Evolutionary conservation across 345 rosid genomes (phyloP).

Genomic region (Eucalyptus rudis): DNA sequence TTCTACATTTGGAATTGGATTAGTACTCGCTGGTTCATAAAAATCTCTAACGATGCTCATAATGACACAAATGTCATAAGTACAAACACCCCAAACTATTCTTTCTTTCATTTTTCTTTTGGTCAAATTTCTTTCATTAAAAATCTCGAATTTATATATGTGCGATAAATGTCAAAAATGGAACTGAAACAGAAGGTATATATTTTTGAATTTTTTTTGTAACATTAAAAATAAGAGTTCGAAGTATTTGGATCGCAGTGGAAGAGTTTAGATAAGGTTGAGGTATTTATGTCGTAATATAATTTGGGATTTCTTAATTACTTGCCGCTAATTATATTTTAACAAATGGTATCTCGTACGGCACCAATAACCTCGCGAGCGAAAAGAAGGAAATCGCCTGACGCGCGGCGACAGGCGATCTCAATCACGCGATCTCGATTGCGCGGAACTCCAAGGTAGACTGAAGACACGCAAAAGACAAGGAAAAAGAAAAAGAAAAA

Average conservation of each 20-base stretch:
- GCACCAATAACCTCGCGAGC: not conserved
- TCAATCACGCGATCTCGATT: not conserved
- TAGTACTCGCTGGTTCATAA: accelerated
- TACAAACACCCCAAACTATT: no score
- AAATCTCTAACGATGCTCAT: accelerated
- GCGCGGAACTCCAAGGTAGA: not conserved
- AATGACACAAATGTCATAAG: accelerated
- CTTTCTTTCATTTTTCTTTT: no score
- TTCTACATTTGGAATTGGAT: no score
- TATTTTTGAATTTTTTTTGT: no score
- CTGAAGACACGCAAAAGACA: not conserved
- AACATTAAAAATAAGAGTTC: no score
- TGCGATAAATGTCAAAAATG: accelerated
- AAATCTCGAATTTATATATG: no score
- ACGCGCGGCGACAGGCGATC: not conserved
- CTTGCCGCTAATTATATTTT: not conserved
- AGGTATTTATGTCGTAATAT: not conserved
- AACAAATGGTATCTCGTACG: not conserved
- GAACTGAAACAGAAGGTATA: accelerated
- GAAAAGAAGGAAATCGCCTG: not conserved
- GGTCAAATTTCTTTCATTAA: no score
- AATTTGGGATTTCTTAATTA: no score
- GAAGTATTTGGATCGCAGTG: accelerated
- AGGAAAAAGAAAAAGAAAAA: not conserved
- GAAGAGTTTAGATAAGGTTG: no score